phyloP scores from a whole-genome alignment of 352 stramenopile species.

The Pythium aristosporum region DNA sequence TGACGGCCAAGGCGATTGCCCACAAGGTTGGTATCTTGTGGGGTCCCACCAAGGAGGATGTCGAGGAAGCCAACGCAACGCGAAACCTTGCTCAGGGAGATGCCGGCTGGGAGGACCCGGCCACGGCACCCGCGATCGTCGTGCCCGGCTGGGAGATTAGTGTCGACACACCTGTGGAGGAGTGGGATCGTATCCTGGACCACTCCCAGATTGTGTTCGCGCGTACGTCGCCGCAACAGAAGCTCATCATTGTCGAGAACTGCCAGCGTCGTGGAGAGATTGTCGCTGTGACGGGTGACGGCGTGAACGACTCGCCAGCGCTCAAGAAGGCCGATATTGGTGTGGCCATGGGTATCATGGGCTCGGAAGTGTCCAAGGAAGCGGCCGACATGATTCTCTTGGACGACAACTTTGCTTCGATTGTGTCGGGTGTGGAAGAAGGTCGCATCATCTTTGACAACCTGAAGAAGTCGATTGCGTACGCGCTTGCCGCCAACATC shows the following conservation, averaged over 20 bases:
- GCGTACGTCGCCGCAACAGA: conserved; percentile 93
- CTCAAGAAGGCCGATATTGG: conserved; percentile 97
- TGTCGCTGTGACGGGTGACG: conserved; percentile 95
- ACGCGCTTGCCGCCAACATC: conserved; percentile 92
- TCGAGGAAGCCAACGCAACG: conserved; percentile 77
- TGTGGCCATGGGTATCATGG: conserved; percentile 97
- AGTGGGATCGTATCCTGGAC: conserved; percentile 86
- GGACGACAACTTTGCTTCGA: conserved; percentile 98
- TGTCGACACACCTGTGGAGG: conserved; percentile 66
- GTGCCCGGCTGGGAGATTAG: conserved; percentile 84
- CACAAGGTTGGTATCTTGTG: conserved; percentile 93
- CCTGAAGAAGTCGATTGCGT: conserved; percentile 93
- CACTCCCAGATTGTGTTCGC: conserved; percentile 95
- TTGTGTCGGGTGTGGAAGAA: conserved; percentile 94
- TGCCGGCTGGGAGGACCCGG: conserved; percentile 72
- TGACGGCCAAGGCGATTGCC: conserved; percentile 93
- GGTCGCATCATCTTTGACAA: conserved; percentile 96
- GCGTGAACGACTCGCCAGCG: conserved; percentile 97
- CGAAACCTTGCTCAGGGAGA: conserved; percentile 60
- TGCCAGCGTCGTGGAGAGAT: conserved; percentile 86
- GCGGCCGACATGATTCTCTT: conserved; percentile 96
- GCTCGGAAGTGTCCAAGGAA: conserved; percentile 95
- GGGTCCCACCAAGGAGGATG: conserved; percentile 80
- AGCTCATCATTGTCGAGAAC: conserved; percentile 94
- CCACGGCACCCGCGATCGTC: conserved; percentile 73